Percentiles rank a stretch among this genome's conserved stretches.
These are phyloP conservation scores for Huntiella savannae DNA, from an alignment of 2,329 filamentous ascomycete genomes.

Conservation along the genomic window DNA sequence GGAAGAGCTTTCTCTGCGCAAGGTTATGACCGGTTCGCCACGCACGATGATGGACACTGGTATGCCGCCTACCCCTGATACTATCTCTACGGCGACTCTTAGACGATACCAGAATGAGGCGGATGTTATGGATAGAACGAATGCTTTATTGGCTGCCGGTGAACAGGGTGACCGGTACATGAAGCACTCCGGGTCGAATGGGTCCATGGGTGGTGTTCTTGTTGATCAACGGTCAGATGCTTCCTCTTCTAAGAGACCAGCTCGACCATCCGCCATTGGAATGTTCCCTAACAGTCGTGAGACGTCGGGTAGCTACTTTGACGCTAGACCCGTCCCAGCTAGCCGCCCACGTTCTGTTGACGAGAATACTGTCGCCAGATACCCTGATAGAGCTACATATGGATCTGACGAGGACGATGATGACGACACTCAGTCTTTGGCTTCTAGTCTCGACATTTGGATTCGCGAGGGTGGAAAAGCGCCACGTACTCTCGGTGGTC, in stretches of 20 bases:
- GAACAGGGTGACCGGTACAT: constrained; percentile 3
- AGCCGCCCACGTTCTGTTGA: constrained; percentile 28
- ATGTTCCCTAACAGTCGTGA: constrained; percentile 17
- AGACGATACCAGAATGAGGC: constrained; percentile 30
- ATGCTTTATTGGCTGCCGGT: constrained; percentile 3
- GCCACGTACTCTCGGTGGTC: constrained; percentile 16
- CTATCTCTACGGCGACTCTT: constrained; percentile 36
- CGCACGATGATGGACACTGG: constrained; percentile 24
- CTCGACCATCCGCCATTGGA: constrained; percentile 17
- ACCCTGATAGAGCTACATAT: constrained; percentile 23
- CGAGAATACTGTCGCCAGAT: constrained; percentile 25
- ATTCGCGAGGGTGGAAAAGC: constrained; percentile 33
- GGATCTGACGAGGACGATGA: constrained; percentile 19
- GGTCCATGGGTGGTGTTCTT: constrained; percentile 10
- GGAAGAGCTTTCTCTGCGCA: constrained; percentile 20
- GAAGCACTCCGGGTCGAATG: constrained; percentile 9
- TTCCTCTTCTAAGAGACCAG: constrained; percentile 7
- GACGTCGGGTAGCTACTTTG: constrained; percentile 15
- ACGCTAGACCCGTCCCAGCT: constrained; percentile 16
- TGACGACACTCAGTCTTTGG: constrained; percentile 23
- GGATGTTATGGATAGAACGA: constrained; percentile 18
- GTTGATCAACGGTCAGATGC: not conserved
- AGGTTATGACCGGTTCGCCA: constrained; percentile 28
- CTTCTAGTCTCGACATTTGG: constrained; percentile 38
- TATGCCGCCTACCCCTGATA: constrained; percentile 40